These are phyloP conservation scores for Neurospora sp. DNA, from an alignment of 495 filamentous ascomycete species.

Conservation along the genomic window DNA sequence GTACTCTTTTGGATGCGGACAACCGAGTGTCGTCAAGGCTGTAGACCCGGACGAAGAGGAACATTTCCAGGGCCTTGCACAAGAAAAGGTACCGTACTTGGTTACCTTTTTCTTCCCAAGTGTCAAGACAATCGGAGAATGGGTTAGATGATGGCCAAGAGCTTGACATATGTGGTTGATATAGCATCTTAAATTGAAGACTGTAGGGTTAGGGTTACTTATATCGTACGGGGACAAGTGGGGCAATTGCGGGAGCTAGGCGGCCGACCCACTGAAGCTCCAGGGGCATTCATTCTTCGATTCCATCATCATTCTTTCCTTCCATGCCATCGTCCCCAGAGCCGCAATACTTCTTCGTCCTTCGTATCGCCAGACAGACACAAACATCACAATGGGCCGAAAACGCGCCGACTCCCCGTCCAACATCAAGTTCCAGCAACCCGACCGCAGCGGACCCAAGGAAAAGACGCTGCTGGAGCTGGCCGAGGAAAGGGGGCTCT, in stretches of 20 bases:
- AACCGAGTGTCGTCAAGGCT: background rate
- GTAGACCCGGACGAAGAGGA: background rate
- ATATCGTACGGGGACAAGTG: background rate
- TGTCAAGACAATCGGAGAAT: background rate
- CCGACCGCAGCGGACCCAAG: conserved; percentile 44
- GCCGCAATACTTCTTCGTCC: background rate
- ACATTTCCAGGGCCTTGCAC: background rate
- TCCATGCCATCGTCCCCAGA: background rate
- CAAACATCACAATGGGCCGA: conserved; percentile 26
- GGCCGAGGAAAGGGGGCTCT: conserved; percentile 47
- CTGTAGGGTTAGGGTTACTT: no score
- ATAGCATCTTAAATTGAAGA: background rate
- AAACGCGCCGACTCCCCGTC: conserved; percentile 36
- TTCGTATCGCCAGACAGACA: background rate
- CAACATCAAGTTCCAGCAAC: conserved; percentile 47
- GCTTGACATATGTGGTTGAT: background rate
- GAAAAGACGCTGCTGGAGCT: conserved; percentile 54
- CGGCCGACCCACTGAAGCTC: background rate
- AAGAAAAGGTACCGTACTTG: background rate
- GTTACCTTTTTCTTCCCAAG: background rate
- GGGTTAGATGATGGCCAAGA: background rate
- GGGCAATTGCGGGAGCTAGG: background rate
- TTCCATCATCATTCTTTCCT: background rate
- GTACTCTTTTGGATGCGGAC: background rate
- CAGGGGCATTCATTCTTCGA: background rate